These are phyloP conservation scores for Lichenothelia convexa DNA, from an alignment of 495 filamentous ascomycete species.

Conservation along the genomic window DNA sequence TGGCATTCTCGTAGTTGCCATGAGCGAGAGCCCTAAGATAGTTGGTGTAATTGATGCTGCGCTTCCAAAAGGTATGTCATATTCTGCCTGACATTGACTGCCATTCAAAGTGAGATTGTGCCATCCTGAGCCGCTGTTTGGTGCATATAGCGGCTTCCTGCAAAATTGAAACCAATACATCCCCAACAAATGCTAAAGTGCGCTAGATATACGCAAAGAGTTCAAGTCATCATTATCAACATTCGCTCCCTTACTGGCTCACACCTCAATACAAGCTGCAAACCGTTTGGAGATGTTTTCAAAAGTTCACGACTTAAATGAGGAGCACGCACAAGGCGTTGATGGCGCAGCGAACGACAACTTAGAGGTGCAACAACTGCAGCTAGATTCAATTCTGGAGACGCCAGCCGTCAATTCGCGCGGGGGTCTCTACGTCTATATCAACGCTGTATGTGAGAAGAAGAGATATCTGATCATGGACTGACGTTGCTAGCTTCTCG, in stretches of 20 bases:
- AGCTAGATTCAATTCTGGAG: slow-evolving; percentile 44
- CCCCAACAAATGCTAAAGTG: slow-evolving; percentile 6
- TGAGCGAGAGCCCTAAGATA: slow-evolving; percentile 32
- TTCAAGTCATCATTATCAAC: slow-evolving; percentile 29
- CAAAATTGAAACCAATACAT: not conserved
- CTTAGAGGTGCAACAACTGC: slow-evolving; percentile 11
- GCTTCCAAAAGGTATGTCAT: slow-evolving; percentile 24
- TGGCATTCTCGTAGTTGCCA: slow-evolving; percentile 28
- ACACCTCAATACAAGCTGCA: slow-evolving; percentile 30
- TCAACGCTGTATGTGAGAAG: slow-evolving; percentile 59
- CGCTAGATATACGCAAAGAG: slow-evolving; percentile 24
- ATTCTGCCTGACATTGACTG: not conserved
- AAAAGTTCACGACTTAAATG: slow-evolving; percentile 24
- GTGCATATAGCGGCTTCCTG: too few species aligned
- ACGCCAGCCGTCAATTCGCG: slow-evolving; percentile 56
- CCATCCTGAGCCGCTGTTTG: too few species aligned
- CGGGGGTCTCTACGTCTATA: slow-evolving; percentile 80
- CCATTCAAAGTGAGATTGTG: too few species aligned
- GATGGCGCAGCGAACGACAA: slow-evolving; percentile 22
- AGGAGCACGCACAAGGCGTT: slow-evolving; percentile 26
- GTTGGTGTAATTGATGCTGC: slow-evolving; percentile 26
- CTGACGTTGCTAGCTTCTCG: slow-evolving; percentile 42
- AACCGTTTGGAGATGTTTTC: slow-evolving; percentile 32
- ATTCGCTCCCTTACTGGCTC: slow-evolving; percentile 35
- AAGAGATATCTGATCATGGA: not conserved